A percentile compares a stretch with the other conserved stretches of the same genome.
phyloP scores from a whole-genome alignment of 2,329 filamentous ascomycete species.

The Trichoderma gracile region DNA sequence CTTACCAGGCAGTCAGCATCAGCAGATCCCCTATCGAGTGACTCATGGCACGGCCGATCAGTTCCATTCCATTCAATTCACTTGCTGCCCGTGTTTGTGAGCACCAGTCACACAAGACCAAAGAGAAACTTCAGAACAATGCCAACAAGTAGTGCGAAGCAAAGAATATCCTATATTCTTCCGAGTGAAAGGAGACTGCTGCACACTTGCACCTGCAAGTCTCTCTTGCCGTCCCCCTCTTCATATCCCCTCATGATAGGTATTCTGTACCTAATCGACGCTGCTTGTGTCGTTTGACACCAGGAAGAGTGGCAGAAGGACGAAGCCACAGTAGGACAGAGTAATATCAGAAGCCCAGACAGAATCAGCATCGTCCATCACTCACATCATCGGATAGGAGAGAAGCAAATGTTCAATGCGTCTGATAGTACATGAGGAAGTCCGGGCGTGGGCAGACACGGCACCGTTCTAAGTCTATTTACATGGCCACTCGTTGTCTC shows the following conservation, averaged over 20 bases:
- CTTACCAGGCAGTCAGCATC: slow-evolving; percentile 10
- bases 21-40: background rate
- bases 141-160: no score
- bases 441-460: slow-evolving; percentile 17
- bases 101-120: slow-evolving; percentile 7
- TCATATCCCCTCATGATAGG: no score
- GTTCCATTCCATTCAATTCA: background rate
- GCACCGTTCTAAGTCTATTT: slow-evolving; percentile 45
- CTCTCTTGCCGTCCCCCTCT: no score
- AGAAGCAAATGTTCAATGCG: slow-evolving; percentile 15
- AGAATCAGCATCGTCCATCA: background rate
- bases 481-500: slow-evolving; percentile 39
- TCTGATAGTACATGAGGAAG: slow-evolving; percentile 25
- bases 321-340: background rate
- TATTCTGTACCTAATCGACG: no score
- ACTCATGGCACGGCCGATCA: slow-evolving; percentile 2
- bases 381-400: background rate
- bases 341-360: background rate
- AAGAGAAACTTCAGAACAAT: background rate
- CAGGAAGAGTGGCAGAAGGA: background rate
- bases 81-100: background rate
- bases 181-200: no score
- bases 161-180: no score
- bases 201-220: no score
- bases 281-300: no score